Evolutionary conservation across 768 basidiomycete genomes (phyloP), one percentile per base, ranked within the genome.

Genomic region (Lentinus brumalis): DNA sequence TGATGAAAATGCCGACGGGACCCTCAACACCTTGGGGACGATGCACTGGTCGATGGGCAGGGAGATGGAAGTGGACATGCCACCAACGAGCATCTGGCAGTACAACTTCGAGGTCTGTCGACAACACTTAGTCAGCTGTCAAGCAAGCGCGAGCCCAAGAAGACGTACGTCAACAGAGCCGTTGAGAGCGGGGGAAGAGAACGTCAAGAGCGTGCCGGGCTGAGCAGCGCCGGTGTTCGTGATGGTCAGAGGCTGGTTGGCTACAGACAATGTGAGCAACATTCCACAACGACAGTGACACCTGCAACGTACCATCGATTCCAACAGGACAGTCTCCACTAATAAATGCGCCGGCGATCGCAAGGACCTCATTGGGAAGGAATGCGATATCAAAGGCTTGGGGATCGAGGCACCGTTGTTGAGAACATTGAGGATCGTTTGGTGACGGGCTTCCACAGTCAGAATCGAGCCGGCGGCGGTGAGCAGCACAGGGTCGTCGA

Each of bases 401-500:
- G 5, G 86, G 57, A 90, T 84, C 16, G 86, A 78, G 4, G 79
- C 79, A 15, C 83, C 86, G 60, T 81, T 79, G 46, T 81, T 81
- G 55, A 94, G 66, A 62, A 92, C 67, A 76, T 94, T 93, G 53
- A 92, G 80, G 45, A 94, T 73, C 1, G 88, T 86, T 71, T 89
- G 86, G 67, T 95, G 92, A 50, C 92, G 87, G n/a, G 91, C 87
- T 69, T 94, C 92, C 50, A 91, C 79, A 31, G 91, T 87, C 72
- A 90, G 67, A 70, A 93, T 93, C 29, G 86, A 84, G 8, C 80
- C 88, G 42, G 89, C 91, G n/a, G 84, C 78, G 55, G 81, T 79
- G 52, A 91, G 75, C 57, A 92, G 67, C 29, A 78, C 74, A 14
- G 87, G 85, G 65, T 91, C 84, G 12, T 75, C 71, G 50, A 94